Percentiles rank a stretch among this genome's conserved stretches.
Conservation (phyloP, 225 moss, liverwort and hornwort genomes). For the Rhytidiadelphus loreus region DNA sequence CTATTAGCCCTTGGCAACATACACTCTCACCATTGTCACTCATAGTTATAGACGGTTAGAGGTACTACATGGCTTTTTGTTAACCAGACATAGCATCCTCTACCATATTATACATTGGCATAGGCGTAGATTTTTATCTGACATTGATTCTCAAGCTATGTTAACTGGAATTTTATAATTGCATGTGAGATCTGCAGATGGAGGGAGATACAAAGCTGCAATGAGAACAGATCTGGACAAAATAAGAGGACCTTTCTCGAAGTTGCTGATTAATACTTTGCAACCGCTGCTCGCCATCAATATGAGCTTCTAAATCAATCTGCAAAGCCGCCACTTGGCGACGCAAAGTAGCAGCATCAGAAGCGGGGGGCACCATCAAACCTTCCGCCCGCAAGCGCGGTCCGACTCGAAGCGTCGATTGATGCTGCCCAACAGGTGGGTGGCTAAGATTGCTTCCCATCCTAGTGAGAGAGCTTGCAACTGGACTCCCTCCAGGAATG, state of each 20-base stretch:
- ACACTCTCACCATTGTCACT: neutral
- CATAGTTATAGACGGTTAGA: neutral
- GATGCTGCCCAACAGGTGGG: constrained; percentile 24
- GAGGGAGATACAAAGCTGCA: neutral
- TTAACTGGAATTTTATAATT: neutral
- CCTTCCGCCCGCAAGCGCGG: constrained; percentile 86
- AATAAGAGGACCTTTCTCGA: constrained; percentile 53
- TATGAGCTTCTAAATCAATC: constrained; percentile 87
- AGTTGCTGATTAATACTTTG: constrained; percentile 88
- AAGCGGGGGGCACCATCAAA: constrained; percentile 89
- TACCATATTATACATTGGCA: neutral
- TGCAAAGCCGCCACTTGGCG: constrained; percentile 94
- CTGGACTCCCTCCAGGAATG: constrained; percentile 43
- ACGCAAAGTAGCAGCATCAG: constrained; percentile 88
- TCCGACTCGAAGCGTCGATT: constrained; percentile 53
- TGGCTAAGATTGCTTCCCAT: constrained; percentile 7
- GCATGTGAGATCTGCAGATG: neutral
- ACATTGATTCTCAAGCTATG: neutral
- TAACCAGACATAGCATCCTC: neutral
- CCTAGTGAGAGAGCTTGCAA: constrained; percentile 19
- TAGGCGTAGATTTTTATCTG: neutral
- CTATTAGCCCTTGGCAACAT: neutral
- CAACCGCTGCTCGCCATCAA: constrained; percentile 82
- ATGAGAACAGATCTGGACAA: neutral
- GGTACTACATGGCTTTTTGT: neutral